Evolutionary conservation across 768 basidiomycete genomes (phyloP).

Genomic region (Boletus reticulatus): DNA sequence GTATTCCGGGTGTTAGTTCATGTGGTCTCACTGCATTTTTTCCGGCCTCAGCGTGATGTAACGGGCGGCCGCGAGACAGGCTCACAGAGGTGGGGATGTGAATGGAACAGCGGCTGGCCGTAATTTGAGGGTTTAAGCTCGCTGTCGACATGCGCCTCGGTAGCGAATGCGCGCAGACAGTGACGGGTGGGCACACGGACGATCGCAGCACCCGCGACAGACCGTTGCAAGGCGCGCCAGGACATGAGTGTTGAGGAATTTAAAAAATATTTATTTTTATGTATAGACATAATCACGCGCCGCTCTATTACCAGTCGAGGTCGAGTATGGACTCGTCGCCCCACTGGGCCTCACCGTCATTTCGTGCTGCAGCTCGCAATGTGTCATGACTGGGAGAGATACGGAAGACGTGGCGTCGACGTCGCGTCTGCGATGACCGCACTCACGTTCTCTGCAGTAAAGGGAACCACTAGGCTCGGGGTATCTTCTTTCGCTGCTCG

Average conservation of each 20-base stretch:
- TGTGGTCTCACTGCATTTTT: slow-evolving; percentile 45
- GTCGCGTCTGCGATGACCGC: slow-evolving; percentile 61
- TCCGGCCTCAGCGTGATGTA: neutral
- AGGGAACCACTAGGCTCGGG: slow-evolving; percentile 64
- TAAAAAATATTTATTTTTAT: neutral
- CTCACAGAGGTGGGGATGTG: slow-evolving; percentile 81
- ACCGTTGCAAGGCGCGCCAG: slow-evolving; percentile 15
- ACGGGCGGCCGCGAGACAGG: slow-evolving; percentile 7
- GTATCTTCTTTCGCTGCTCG: slow-evolving; percentile 35
- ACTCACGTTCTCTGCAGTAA: slow-evolving; percentile 67
- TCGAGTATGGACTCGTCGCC: slow-evolving; percentile 22
- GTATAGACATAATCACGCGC: slow-evolving; percentile 20
- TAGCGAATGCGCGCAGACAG: slow-evolving; percentile 32
- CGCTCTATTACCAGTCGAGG: neutral
- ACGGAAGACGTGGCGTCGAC: slow-evolving; percentile 58
- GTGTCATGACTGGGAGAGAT: slow-evolving; percentile 39
- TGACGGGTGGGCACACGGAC: neutral
- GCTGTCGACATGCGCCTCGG: slow-evolving; percentile 25
- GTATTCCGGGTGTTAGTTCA: slow-evolving; percentile 84
- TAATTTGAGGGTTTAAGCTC: slow-evolving; percentile 66
- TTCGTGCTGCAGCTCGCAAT: slow-evolving; percentile 15
- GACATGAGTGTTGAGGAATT: slow-evolving; percentile 17
- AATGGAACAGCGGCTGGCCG: slow-evolving; percentile 75
- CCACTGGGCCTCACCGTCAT: slow-evolving; percentile 3
- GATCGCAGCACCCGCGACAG: neutral